Evolutionary conservation across 2,329 filamentous ascomycete genomes (phyloP).

Genomic region (Nothophoma quercina): DNA sequence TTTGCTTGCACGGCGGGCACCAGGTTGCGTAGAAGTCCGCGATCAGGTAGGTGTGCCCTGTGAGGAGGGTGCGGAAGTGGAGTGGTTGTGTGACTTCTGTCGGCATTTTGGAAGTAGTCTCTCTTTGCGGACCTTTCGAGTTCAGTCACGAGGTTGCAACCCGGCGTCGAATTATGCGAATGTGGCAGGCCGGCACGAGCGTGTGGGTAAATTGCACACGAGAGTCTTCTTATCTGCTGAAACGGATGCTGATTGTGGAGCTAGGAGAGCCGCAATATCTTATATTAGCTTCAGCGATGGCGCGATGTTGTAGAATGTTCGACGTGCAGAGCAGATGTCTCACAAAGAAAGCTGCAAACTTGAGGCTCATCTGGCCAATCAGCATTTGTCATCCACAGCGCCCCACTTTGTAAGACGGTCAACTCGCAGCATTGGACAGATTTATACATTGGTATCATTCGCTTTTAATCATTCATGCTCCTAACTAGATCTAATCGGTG

Average conservation of each 20-base stretch:
- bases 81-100: slow-evolving; percentile 43
- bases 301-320: slow-evolving; percentile 16
- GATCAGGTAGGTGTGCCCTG: slow-evolving; percentile 51
- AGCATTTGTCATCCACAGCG: slow-evolving; percentile 30
- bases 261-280: background rate
- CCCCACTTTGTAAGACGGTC: background rate
- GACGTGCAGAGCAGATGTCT: slow-evolving; percentile 9
- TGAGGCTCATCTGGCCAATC: no score
- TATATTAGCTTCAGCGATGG: background rate
- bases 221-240: no score
- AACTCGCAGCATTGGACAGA: no score
- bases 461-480: background rate
- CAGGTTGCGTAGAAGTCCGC: slow-evolving; percentile 63
- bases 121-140: background rate
- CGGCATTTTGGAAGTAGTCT: slow-evolving; percentile 29
- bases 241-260: background rate
- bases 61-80: slow-evolving; percentile 47
- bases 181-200: background rate
- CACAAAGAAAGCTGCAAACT: background rate
- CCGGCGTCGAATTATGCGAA: no score
- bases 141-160: background rate
- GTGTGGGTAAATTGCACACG: background rate
- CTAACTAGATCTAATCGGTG: slow-evolving; percentile 5
- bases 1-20: slow-evolving; percentile 65
- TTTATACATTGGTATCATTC: background rate